Evolutionary conservation across 306 rosid genomes (phyloP), one percentile per base, ranked within the genome.

Genomic region (Glycine latifolia): DNA sequence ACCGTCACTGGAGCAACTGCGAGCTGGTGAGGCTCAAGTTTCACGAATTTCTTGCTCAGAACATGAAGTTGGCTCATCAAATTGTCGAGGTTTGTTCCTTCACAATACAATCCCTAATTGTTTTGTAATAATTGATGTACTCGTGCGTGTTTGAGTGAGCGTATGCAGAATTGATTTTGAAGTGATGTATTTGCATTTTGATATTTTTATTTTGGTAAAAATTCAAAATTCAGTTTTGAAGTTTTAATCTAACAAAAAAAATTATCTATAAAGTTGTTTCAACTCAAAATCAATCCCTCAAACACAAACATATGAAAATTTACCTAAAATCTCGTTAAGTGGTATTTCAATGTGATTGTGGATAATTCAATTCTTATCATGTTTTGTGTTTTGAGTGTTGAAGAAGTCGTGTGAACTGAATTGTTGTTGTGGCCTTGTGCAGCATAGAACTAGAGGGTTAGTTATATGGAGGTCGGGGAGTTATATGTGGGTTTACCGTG

Each of bases 391-490:
- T 35, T 77, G 58, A 16, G 2, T 81, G 76, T 76, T 68, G 67
- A 33, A 65, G 67, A 33, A 65, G 49, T 35, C 77, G 76, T 78
- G 70, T 10, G 69, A 77, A 86, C 94, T 91, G 87, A 95, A 74
- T 56, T 80, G 61, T 56, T 80, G 61, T 85, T 85, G 74, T 90
- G 79, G 90, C 85, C 69, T 81, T 91, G 89, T 83, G 71, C 97
- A 96, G 99, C 89, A 84, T 63, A 89, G 99, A 67, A 96, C 98
- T 3, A 86, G 98, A 75, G 99, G 99, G 66, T 88, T 93, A 76
- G 94, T 96, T 75, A 71, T 91, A 63, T 93, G 98, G 98, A 87
- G 90, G 82, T 84, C 98, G 5, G 99, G 99, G 53, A 96, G 99
- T 83, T 87, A 88, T 52, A 93, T 93, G 99, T 89, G 91, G 76